These are phyloP conservation scores for Epichloe uncinata DNA, from an alignment of 2,329 filamentous ascomycete genomes.

Conservation along the genomic window DNA sequence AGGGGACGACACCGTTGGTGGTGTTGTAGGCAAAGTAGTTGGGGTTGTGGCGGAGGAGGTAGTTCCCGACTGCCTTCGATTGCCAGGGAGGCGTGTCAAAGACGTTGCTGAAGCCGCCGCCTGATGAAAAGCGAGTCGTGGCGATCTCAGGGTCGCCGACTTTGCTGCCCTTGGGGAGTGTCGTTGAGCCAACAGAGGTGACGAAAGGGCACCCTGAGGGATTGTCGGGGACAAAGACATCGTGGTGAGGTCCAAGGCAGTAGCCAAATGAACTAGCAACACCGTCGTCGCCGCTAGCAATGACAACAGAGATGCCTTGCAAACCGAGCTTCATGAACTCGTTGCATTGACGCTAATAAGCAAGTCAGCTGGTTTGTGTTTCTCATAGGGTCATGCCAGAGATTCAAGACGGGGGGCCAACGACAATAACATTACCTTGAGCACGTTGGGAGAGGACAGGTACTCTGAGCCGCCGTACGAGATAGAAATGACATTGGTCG, in stretches of 20 bases:
- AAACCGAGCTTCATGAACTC: slow-evolving; percentile 34
- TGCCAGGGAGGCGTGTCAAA: slow-evolving; percentile 36
- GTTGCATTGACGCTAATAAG: slow-evolving; percentile 22
- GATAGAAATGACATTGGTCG: slow-evolving; percentile 24
- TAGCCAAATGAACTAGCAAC: slow-evolving; percentile 8
- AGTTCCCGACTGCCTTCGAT: slow-evolving; percentile 12
- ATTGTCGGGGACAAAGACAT: slow-evolving; percentile 33
- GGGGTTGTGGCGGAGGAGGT: slow-evolving; percentile 7
- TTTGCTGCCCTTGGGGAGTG: slow-evolving; percentile 13
- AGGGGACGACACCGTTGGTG: slow-evolving; percentile 7
- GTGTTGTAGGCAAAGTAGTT: slow-evolving; percentile 9
- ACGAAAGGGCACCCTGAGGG: slow-evolving; percentile 35
- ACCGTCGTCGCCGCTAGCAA: slow-evolving; percentile 21
- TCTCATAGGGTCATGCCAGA: no score
- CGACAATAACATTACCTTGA: slow-evolving; percentile 12
- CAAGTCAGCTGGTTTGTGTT: not conserved
- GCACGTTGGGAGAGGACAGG: slow-evolving; percentile 32
- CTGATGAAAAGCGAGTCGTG: slow-evolving; percentile 26
- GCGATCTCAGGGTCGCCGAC: slow-evolving; percentile 6
- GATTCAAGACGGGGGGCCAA: not conserved
- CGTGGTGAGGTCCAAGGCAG: slow-evolving; percentile 16
- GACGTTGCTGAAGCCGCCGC: slow-evolving; percentile 36
- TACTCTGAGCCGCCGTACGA: slow-evolving; percentile 22
- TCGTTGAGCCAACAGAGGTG: slow-evolving; percentile 36
- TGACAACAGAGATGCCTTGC: slow-evolving; percentile 26